Base-by-base conservation (phyloP, 2,329 filamentous ascomycete genomes). In the Lasiodiplodia gonubiensis region DNA sequence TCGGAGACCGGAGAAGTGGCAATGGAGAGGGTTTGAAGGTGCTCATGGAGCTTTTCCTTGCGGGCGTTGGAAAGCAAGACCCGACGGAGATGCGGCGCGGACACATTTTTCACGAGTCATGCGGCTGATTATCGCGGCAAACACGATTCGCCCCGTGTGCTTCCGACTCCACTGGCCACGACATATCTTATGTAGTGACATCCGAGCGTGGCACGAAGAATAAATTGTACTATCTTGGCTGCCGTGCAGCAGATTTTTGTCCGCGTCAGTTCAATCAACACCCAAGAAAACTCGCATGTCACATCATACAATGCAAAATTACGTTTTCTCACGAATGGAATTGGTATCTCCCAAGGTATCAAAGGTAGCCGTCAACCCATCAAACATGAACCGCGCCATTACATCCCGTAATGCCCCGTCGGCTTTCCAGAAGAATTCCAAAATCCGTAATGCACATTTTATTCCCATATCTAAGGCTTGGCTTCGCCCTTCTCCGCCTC, bases 41-140 rank as follows among this genome's bases (percentile, higher is more conserved):
- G 23, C 25, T 49, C 27, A 16, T 61, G 57, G 27, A 51, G 59
- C 46, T 49, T 42, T 61, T 46, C 10, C 23, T 33, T 23, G 39
- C 55, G 39, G 55, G 23, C n/a, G n/a, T 35, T 39, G 53, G 53
- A 37, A 21, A 35, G 52, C 12, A 52, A 27, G 21, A 27, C 23
- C 49, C 2, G 25, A 18, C 49, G 25, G 55, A 27, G 55, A 42
- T 42, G n/a, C 46, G 30, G 39, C 25, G 42, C 59, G 30, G 46
- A 37, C 46, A n/a, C 18, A 37, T 14, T 51, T 37, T 16, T 63
- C 57, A 18, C 59, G 59, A 63, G 46, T 63, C 59, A 63, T 35
- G 59, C n/a, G 42, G 37, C 42, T 51, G 42, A 39, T 21, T n/a
- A 51, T 25, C n/a, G 27, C 59, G 5, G 42, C 30, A 16, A 7